Base-by-base conservation (phyloP, 2,329 filamentous ascomycete species). In the Penicillium sp. region DNA sequence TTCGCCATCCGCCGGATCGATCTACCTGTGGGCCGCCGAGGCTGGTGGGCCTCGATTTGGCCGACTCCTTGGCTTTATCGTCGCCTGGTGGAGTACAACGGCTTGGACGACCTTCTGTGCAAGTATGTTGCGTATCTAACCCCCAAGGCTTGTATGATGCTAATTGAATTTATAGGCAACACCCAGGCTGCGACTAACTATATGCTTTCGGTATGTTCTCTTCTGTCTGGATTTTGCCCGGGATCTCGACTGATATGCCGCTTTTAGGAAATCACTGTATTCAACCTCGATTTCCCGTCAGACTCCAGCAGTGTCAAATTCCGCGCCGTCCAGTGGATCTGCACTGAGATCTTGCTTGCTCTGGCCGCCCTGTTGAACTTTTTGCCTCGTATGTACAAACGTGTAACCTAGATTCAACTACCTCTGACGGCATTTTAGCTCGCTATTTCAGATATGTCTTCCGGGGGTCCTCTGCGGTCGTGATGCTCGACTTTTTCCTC, bases 61-160 rank as follows among this genome's bases (percentile, higher is more conserved):
- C n/a, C 71, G 83, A 29, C 72, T 85, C 0, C 77, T 85, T 53
- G 83, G 83, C 19, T 85, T 84, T 66, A 71, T 84, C n/a, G 83
- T 85, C n/a, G 83, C 83, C 0, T 86, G 83, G 83, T 86, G 83
- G 83, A 83, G 80, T 63, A 84, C 82, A 0, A 85, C 83, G 0
- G 83, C 84, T 1, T 86, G 83, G 83, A 86, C 83, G 2, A 85
- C 80, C 0, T 82, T 82, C 55, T 82, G 80, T 66, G 80, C 80
- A 3, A 82, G 80, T 75, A 67, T 56, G 72, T 47, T 47, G 5
- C 15, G 11, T 21, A 9, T 52, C 13, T 15, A 16, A 16, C 9
- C 16, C 15, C 51, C 31, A 21, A 41, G 11, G 23, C 21, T 34
- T 27, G 16, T 15, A 38, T 3, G 27, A 11, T 31, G 21, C 34